Evolutionary conservation across 139 green algal species (phyloP).

Genomic region (Gonium pectorale): DNA sequence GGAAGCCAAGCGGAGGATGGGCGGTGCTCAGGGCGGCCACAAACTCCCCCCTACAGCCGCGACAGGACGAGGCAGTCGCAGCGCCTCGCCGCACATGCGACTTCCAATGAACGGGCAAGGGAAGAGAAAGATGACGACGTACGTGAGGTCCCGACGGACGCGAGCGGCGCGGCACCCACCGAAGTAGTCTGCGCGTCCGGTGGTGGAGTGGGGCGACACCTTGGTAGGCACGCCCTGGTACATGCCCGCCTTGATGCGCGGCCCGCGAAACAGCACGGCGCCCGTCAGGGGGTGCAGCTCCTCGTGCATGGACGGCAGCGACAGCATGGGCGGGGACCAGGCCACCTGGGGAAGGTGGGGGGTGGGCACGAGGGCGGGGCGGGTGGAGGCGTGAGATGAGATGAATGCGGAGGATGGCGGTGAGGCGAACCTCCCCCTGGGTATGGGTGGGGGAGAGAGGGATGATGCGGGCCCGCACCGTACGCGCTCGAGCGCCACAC

Average conservation of each 20-base stretch:
- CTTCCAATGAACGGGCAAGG: too few relatives aligned
- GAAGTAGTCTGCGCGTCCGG: conserved; percentile 72
- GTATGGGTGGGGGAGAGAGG: background rate
- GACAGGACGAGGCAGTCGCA: too few relatives aligned
- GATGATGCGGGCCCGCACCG: too few relatives aligned
- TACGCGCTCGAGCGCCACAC: too few relatives aligned
- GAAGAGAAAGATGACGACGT: too few relatives aligned
- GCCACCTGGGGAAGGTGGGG: background rate
- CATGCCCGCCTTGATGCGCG: conserved; percentile 69
- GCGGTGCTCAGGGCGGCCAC: too few relatives aligned
- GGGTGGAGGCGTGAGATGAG: background rate
- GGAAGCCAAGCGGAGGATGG: too few relatives aligned
- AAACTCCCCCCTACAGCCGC: too few relatives aligned
- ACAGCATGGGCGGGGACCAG: conserved; percentile 44
- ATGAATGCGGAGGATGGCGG: background rate
- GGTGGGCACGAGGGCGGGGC: background rate
- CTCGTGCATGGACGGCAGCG: conserved; percentile 41
- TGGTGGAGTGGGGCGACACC: conserved; percentile 67
- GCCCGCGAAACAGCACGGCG: conserved; percentile 59
- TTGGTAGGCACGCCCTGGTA: conserved; percentile 65
- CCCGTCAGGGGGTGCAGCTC: conserved; percentile 33
- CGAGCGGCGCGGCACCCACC: conserved; percentile 16
- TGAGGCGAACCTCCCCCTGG: background rate
- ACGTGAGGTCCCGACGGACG: too few relatives aligned
- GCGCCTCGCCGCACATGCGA: too few relatives aligned